Base-by-base conservation (phyloP, 1,139 yeast genomes). In the Lodderomyces metapsilosis region DNA sequence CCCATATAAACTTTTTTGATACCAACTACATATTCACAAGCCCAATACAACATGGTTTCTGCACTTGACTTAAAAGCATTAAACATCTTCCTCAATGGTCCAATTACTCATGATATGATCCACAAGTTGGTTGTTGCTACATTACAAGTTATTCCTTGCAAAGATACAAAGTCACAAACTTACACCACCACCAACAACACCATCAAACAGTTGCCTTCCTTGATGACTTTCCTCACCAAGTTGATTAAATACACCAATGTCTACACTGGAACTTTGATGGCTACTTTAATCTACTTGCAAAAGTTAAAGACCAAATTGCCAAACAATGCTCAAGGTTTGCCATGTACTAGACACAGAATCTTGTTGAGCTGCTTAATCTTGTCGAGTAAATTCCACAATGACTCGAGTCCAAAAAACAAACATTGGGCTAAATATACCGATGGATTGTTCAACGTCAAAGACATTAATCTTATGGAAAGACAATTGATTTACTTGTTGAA, bases 391-490 rank as follows among this genome's bases (percentile, higher is more conserved):
- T 81, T 72, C 61, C 86, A 82, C 66, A 84, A 84, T 61, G 94
- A 85, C 57, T 79, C 85, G 10, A 80, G 87, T 16, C 89, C 91
- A 46, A 80, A 83, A 56, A 85, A 84, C 62, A 68, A 71, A 51
- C 89, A 84, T 61, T 85, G 94, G 94, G 82, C 88, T 31, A 75
- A 73, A 50, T 82, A 83, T 61, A 82, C 91, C 15, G 89, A 84
- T 52, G 88, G 87, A 2, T 68, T 84, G 35, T 84, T 85, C 62
- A 67, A 72, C 39, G 65, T 74, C 42, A 80, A 80, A 49, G 94
- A 85, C 58, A 80, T 85, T 51, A 84, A 84, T 60, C 68, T 84
- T 45, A 85, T 85, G 89, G 94, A 85, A 63, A 78, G 88, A 60
- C 92, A 85, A 61, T 67, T 85, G 47, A 66, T 84, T 44, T 80